Base-by-base conservation (phyloP, 2,329 filamentous ascomycete species). In the Epichloe sp. region DNA sequence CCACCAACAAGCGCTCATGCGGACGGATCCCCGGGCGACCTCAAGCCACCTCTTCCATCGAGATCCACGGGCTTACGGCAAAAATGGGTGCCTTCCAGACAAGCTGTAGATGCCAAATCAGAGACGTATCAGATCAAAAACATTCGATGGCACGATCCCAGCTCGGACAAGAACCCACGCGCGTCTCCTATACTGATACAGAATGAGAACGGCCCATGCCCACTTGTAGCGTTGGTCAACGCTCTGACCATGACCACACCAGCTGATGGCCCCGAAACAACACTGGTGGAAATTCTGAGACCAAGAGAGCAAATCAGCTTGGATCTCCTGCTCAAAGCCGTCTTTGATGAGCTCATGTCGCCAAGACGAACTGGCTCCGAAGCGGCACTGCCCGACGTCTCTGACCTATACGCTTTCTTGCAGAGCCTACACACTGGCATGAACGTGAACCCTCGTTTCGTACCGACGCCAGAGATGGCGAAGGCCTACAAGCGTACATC, bases 51-150 rank as follows among this genome's bases (percentile, higher is more conserved):
- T 6, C 55, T 74, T 10, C 73, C 72, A 3, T 67, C 71, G 0
- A 63, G 68, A 43, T 54, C 57, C 14, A 54, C 59, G 17, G 59
- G 58, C 35, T 59, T 59, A 41, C 59, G 61, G 3, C 64, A 63
- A 7, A 55, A 58, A 44, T 70, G 65, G 65, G 58, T 60, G 15
- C 68, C 71, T 0, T 69, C 73, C 1, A 66, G 71, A 36, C 65
- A 69, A 1, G 68, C 70, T 1, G 64, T 71, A 3, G 65, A 71
- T n/a, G 69, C 67, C 44, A 75, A 74, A 58, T 69, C 74, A 0
- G 89, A 96, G 65, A 93, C 88, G 1, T 97, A 98, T 60, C 85
- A 89, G 51, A 90, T 97, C 64, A 94, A 95, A 63, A 89, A 90
- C 54, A 83, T 97, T 55, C 82, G 79, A 54, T 97, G 91, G 90